Percentiles rank a stretch among this genome's conserved stretches.
Conservation (phyloP, 2,329 filamentous ascomycete species). For the Dactylellina cionopaga region DNA sequence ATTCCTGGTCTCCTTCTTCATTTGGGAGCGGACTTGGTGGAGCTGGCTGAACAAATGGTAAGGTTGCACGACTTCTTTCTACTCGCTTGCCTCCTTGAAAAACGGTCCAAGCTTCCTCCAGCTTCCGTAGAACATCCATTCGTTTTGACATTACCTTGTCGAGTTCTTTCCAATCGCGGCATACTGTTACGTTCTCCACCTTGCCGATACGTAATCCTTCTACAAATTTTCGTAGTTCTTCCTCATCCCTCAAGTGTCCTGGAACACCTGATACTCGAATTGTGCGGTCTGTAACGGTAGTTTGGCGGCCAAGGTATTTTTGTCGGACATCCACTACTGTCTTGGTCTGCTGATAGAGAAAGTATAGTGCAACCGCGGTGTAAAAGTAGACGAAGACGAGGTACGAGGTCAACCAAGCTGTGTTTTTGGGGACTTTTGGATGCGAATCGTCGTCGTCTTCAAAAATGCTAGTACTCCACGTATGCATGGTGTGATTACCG, state of each 20-base stretch:
- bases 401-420: constrained; percentile 80
- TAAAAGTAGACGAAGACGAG: constrained; percentile 95
- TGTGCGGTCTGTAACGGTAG: constrained; percentile 93
- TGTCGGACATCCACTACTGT: constrained; percentile 87
- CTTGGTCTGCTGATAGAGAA: constrained; percentile 83
- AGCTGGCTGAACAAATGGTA: constrained; percentile 65
- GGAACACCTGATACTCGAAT: constrained; percentile 92
- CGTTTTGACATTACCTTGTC: constrained; percentile 78
- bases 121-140: constrained; percentile 71
- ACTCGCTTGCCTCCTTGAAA: constrained; percentile 71
- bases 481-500: constrained; percentile 19
- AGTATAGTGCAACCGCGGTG: constrained; percentile 80
- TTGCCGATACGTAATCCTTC: constrained; percentile 88
- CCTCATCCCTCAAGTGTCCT: constrained; percentile 77
- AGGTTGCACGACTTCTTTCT: constrained; percentile 63
- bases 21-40: constrained; percentile 24
- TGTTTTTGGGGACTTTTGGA: constrained; percentile 61
- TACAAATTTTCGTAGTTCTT: constrained; percentile 83
- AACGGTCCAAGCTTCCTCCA: constrained; percentile 86
- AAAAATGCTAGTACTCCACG: constrained; percentile 6
- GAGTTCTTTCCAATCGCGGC: constrained; percentile 83
- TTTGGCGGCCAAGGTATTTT: constrained; percentile 90
- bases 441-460: constrained; percentile 3
- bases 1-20: constrained; percentile 65
- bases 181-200: constrained; percentile 87